Evolutionary conservation across 371 early-diverging fungal genomes (phyloP), one percentile per base, ranked within the genome.

Genomic region (Apophysomyces trapeziformis): DNA sequence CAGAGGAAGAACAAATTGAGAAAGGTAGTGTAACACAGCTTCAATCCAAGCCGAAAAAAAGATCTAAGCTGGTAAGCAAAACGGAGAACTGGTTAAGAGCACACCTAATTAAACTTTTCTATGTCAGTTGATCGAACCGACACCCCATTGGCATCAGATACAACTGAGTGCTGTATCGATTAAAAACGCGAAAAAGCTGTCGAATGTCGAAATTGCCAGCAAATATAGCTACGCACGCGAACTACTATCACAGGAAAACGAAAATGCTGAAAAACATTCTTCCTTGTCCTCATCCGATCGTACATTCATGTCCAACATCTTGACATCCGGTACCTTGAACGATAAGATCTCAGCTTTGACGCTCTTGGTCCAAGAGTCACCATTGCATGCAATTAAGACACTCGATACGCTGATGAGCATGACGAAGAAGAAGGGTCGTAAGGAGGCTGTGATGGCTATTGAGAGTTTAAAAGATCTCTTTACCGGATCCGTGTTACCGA

Each of bases 281-380:
- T 68, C 65, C 18, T 72, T 90, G 18, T 85, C 89, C 5, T 80
- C 89, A 5, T 89, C 93, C 41, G 96, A 98, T 80, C 85, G 87
- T 65, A 86, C 87, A 60, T 97, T 97, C 75, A 85, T 96, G 41
- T 79, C 90, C 43, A 93, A 93, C 60, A 91, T 98, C 50, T 77
- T 98, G 75, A 74, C 87, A 50, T 92, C 93, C 38, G 99, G 99
- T 79, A 97, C 98, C 13, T 76, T 94, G 60, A 90, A 88, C 66
- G 99, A 98, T 87, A 91, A 92, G 62, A 89, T 97, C 13, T 95
- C 96, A 18, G 98, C 98, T 7, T 73, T 98, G 66, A 96, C 96
- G 1, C 83, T 98, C 64, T 78, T 95, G 61, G 84, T 97, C 35
- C 96, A 95, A 73, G 95, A 94, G 68, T 93, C 96, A 4, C 97